Evolutionary conservation across 1,284 basidiomycete genomes (phyloP), one percentile per base, ranked within the genome.

Genomic region (Ustilago vetiveriae): DNA sequence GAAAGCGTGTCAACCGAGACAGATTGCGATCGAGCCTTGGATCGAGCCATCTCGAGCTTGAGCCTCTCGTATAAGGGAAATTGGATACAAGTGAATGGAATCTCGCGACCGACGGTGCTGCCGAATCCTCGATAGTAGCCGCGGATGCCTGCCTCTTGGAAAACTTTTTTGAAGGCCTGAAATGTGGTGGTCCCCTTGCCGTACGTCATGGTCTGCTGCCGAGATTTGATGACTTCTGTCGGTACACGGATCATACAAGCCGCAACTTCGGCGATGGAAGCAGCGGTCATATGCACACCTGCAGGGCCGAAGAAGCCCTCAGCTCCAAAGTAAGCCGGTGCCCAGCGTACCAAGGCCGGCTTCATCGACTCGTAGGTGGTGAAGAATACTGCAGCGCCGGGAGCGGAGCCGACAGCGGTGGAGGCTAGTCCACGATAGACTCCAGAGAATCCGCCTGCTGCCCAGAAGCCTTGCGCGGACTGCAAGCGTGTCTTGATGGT

Each of bases 21-120:
- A 14, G 29, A 16, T 13, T 45, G 45, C 16, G 50, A 53, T 9
- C 19, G 38, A 6, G 50, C 50, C 19, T 47, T 57, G 2, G 71
- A 68, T 13, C 60, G 52, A 6, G 74, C 62, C 51, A 78, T 72
- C 7, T 63, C 55, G 13, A 73, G 67, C 82, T 98, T 98, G 67
- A 98, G 85, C 35, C 88, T 85, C 84, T 98, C 96, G 79, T 98
- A 99, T 22, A 98, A 83, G 0, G 96, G 96, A 81, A 98, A 99
- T 82, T 99, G 96, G 22, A 99, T 85, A 11, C 93, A 95, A 1
- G 95, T 96, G 84, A 99, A 98, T 0, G 95, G 95, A 36, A 98
- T 93, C 92, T 92, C 91, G 74, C 90, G 84, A 63, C 89, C 88
- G 38, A 92, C 86, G 0, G 90, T 92, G 51, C 88, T 88, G 0